phyloP scores from a whole-genome alignment of 495 filamentous ascomycete species.

The Hypoxylon subgilvum region DNA sequence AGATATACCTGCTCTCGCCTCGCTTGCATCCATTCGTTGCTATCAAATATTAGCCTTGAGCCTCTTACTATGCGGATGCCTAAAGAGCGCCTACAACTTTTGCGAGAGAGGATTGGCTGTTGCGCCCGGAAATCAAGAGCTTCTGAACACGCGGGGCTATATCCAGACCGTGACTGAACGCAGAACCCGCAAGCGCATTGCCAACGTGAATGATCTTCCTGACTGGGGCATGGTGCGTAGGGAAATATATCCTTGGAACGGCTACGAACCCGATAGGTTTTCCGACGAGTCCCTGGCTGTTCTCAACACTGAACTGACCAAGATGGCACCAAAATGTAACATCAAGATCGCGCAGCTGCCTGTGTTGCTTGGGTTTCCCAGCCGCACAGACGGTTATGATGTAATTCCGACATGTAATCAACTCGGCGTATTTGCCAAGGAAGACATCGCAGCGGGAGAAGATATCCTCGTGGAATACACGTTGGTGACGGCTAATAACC shows the following conservation, averaged over 20 bases:
- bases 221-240: slow-evolving; percentile 79
- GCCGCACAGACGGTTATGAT: slow-evolving; percentile 50
- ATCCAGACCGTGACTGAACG: slow-evolving; percentile 56
- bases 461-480: slow-evolving; percentile 79
- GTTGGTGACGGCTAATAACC: slow-evolving; percentile 80
- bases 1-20: slow-evolving; percentile 44
- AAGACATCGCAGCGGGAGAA: slow-evolving; percentile 78
- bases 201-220: slow-evolving; percentile 62
- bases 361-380: slow-evolving; percentile 60
- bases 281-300: slow-evolving; percentile 67
- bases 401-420: slow-evolving; percentile 68
- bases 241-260: slow-evolving; percentile 94
- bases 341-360: slow-evolving; percentile 77
- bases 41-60: slow-evolving; percentile 64
- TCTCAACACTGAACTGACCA: slow-evolving; percentile 69
- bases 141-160: slow-evolving; percentile 52
- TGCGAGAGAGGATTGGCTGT: slow-evolving; percentile 58
- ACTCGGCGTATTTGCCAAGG: slow-evolving; percentile 85
- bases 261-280: slow-evolving; percentile 84
- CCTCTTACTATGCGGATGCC: slow-evolving; percentile 70
- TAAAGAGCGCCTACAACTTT: slow-evolving; percentile 72
- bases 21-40: slow-evolving; percentile 54
- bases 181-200: slow-evolving; percentile 47
- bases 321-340: slow-evolving; percentile 72
- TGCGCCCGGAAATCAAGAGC: slow-evolving; percentile 53